Evolutionary conservation across 345 rosid genomes (phyloP), one percentile per base, ranked within the genome.

Genomic region (Lepidium didymum): DNA sequence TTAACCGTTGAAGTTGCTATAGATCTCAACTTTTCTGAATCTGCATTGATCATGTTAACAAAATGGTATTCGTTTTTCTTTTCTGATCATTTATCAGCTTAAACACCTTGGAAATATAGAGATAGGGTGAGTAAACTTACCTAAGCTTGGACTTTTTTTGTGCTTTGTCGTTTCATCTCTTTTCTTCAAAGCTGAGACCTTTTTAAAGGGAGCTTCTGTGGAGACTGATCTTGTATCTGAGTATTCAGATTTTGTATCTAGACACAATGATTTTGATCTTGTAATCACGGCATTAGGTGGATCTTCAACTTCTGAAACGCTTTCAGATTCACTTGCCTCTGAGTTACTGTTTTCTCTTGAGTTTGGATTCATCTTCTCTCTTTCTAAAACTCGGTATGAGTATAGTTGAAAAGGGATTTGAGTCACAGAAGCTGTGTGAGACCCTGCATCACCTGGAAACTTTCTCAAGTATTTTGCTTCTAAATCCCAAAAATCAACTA

Each of bases 331-430:
- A 38, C 72, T 41, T 10, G 64, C 57, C 25, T 88, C 85, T 19
- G 53, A 74, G 23, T 54, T 69, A 67, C 69, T 56, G 5, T 43
- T 29, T 11, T 75, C 81, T 52, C 70, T 70, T 6, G 56, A 55
- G 69, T 56, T 67, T n/a, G 73, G 33, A 57, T 64, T 56, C 68
- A 70, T 74, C 67, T 77, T 90, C 58, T 86, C 92, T 73, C 62
- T 81, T 76, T 90, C 96, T 2, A 51, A 67, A 23, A 88, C 64
- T 35, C 79, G 81, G 43, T 87, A 90, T 19, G 84, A 81, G 73
- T 86, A 93, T 72, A 91, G 81, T 27, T 93, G 91, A 56, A 90
- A 93, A 29, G 95, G 98, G 25, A 88, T 78, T 33, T 84, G 87
- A 4, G 75, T 72, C 38, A 85, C 86, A 0, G 82, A 52, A 3